phyloP scores from a whole-genome alignment of 2,329 filamentous ascomycete genomes.

The Colletotrichum tamarilloi region DNA sequence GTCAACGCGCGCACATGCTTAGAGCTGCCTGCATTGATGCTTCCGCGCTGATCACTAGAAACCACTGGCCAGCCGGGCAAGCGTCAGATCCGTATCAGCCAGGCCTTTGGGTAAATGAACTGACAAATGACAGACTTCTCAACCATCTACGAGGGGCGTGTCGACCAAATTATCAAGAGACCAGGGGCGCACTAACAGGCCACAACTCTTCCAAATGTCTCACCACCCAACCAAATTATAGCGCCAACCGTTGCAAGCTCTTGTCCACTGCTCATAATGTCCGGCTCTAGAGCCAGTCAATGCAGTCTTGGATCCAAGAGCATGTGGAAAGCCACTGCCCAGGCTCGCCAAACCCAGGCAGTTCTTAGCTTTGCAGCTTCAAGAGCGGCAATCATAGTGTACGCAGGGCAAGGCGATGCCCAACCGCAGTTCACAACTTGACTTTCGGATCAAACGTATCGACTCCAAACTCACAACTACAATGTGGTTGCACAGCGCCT shows the following conservation, averaged over 20 bases:
- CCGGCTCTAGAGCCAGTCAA: neutral
- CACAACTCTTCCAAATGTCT: constrained; percentile 12
- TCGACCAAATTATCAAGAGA: constrained; percentile 9
- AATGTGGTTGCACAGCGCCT: neutral
- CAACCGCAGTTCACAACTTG: neutral
- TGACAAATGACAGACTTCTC: neutral
- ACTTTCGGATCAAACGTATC: neutral
- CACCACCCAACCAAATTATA: constrained; percentile 10
- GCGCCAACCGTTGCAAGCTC: constrained; percentile 25
- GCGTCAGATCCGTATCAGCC: neutral
- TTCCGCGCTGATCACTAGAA: neutral
- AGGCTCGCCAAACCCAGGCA: neutral
- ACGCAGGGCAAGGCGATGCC: no score
- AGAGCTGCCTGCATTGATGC: neutral
- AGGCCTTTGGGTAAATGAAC: neutral
- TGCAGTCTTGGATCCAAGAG: neutral
- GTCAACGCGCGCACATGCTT: neutral
- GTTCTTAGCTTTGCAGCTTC: neutral
- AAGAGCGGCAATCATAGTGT: neutral
- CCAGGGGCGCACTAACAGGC: constrained; percentile 13
- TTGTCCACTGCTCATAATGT: neutral
- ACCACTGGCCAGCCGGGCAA: neutral
- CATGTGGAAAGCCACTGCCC: neutral
- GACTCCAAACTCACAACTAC: neutral
- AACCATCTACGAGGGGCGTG: constrained; percentile 1